Conservation (phyloP, 1,284 basidiomycete species). For the Ustilago esculenta region DNA sequence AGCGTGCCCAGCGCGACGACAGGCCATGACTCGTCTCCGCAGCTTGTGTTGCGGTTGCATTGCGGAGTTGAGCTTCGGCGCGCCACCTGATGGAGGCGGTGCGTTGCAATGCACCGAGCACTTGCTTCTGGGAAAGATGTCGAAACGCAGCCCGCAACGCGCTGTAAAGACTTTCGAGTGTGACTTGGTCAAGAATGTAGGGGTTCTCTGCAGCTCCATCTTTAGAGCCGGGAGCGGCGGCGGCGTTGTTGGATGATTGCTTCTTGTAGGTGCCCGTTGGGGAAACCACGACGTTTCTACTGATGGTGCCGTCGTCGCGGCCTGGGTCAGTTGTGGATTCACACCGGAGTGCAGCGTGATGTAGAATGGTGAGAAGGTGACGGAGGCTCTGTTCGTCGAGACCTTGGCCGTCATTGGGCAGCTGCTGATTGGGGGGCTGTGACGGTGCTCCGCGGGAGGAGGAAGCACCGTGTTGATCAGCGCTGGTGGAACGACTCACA, state of each 20-base stretch:
- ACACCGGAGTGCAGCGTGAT: conserved; percentile 36
- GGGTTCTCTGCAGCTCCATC: background rate
- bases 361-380: conserved; percentile 41
- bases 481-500: background rate
- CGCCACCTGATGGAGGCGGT: conserved; percentile 59
- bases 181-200: conserved; percentile 32
- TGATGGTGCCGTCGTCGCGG: conserved; percentile 17
- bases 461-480: background rate
- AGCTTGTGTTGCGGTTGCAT: conserved; percentile 33
- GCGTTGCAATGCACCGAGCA: conserved; percentile 49
- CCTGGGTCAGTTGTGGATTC: background rate
- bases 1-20: conserved; percentile 42
- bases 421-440: background rate
- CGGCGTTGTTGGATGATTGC: conserved; percentile 1
- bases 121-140: conserved; percentile 42
- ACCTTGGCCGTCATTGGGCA: conserved; percentile 16
- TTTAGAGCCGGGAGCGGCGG: background rate
- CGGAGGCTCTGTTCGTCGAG: conserved; percentile 44
- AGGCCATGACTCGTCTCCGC: conserved; percentile 17
- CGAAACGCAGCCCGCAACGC: conserved; percentile 36
- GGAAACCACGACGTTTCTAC: conserved; percentile 20
- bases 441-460: background rate
- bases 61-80: conserved; percentile 53
- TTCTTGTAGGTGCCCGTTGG: conserved; percentile 41
- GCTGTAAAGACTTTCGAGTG: conserved; percentile 35